A percentile compares a stretch with the other conserved stretches of the same genome.
phyloP scores from a whole-genome alignment of 1,139 yeast species.

The Meyerozyma carpophila region DNA sequence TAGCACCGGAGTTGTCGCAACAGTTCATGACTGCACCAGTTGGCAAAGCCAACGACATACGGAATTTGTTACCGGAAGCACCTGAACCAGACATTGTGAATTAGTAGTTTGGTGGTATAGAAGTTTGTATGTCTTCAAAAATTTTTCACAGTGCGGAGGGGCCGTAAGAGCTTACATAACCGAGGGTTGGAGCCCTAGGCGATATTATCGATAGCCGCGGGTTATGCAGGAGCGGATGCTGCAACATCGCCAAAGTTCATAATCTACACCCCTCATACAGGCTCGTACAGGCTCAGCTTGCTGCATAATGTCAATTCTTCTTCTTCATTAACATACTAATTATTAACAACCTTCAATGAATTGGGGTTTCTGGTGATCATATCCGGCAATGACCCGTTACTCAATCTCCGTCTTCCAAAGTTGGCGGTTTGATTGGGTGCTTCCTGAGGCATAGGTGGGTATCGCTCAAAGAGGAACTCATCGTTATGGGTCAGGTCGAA shows the following conservation, averaged over 20 bases:
- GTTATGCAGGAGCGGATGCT: not conserved
- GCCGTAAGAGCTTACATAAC: slow-evolving; percentile 4
- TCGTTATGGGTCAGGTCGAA: slow-evolving; percentile 24
- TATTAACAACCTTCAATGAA: slow-evolving; percentile 42
- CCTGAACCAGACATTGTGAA: slow-evolving; percentile 74
- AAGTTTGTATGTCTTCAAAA: slow-evolving; percentile 9
- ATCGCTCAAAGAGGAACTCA: slow-evolving; percentile 15
- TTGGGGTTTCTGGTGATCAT: slow-evolving; percentile 44
- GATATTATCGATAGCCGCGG: not conserved
- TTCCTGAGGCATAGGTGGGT: slow-evolving; percentile 5
- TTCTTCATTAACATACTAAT: slow-evolving; percentile 11
- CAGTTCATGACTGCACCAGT: slow-evolving; percentile 99
- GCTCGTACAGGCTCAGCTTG: too few relatives aligned
- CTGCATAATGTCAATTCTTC: not conserved
- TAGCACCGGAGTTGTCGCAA: slow-evolving; percentile 99
- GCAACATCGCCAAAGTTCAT: not conserved
- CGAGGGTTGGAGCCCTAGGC: slow-evolving; percentile 9
- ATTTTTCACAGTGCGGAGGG: slow-evolving; percentile 7
- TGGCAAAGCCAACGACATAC: slow-evolving; percentile 99
- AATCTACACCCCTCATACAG: too few relatives aligned
- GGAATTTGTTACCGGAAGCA: slow-evolving; percentile 99
- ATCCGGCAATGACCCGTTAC: slow-evolving; percentile 71
- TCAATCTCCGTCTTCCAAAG: slow-evolving; percentile 48
- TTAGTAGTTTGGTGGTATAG: slow-evolving; percentile 9
- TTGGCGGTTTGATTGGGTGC: slow-evolving; percentile 21